Percentiles rank a stretch among this genome's conserved stretches.
Conservation (phyloP, 2,329 filamentous ascomycete genomes). For the Amesomyces nigricolor region DNA sequence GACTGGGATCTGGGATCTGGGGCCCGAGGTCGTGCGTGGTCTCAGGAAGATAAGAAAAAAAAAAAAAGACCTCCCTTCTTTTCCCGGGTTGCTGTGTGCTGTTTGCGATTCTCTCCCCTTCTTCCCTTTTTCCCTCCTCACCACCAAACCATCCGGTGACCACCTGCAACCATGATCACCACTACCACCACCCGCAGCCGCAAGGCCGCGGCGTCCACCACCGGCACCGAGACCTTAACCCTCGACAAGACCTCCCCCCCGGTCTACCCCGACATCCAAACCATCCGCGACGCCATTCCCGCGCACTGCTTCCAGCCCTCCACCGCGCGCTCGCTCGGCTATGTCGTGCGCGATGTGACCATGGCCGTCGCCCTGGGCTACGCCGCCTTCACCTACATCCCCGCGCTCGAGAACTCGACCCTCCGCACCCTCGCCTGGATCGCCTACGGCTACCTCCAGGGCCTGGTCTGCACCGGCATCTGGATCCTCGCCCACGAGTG, state of each 20-base stretch:
- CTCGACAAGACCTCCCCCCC: constrained; percentile 13
- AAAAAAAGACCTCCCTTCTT: too few species aligned
- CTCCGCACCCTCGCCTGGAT: constrained; percentile 48
- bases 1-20: background rate
- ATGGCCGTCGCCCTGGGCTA: constrained; percentile 45
- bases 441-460: constrained; percentile 58
- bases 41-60: too few species aligned
- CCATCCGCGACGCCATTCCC: constrained; percentile 50
- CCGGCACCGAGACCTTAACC: constrained; percentile 14
- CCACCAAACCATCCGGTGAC: background rate
- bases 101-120: background rate
- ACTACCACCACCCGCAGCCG: constrained; percentile 19
- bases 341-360: constrained; percentile 51
- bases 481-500: constrained; percentile 69
- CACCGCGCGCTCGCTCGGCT: constrained; percentile 45
- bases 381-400: constrained; percentile 49
- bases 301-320: constrained; percentile 56
- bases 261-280: constrained; percentile 43
- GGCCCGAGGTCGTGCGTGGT: too few species aligned
- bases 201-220: constrained; percentile 3
- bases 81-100: too few species aligned
- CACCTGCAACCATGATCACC: constrained; percentile 12
- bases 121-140: background rate
- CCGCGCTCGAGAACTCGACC: constrained; percentile 39
- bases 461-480: constrained; percentile 60